These are phyloP conservation scores for Saturnispora besseyi DNA, from an alignment of 805 yeast species.

Conservation along the genomic window DNA sequence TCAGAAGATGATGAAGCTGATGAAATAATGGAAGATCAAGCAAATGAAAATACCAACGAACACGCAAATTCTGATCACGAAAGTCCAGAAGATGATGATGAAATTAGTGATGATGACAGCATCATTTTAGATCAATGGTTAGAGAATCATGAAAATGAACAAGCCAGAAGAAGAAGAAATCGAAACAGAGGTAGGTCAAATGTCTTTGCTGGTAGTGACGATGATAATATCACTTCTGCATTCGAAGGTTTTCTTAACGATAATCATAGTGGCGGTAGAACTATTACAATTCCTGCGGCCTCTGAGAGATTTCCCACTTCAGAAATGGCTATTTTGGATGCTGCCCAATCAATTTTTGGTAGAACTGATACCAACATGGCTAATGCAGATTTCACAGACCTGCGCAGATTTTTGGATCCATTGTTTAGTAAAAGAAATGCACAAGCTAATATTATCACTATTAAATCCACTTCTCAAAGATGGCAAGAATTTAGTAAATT, in stretches of 20 bases:
- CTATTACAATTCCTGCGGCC: conserved; percentile 5
- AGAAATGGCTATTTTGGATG: conserved; percentile 1
- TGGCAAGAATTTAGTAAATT: conserved; percentile 55
- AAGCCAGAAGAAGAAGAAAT: conserved; percentile 17
- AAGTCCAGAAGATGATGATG: conserved; percentile 20
- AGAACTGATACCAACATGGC: neutral
- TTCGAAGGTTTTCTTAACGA: neutral
- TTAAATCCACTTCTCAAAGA: conserved; percentile 43
- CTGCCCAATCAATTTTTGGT: conserved; percentile 11
- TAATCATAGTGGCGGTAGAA: neutral
- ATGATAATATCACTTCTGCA: conserved; percentile 15
- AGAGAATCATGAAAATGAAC: conserved; percentile 23
- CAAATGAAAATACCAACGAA: conserved; percentile 12
- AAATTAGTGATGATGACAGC: conserved; percentile 23
- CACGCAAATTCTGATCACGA: conserved; percentile 12
- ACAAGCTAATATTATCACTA: conserved; percentile 14
- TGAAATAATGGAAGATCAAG: conserved; percentile 21
- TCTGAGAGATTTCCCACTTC: neutral
- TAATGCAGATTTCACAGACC: conserved; percentile 1
- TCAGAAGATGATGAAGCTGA: conserved; percentile 10
- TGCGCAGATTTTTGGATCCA: conserved; percentile 14
- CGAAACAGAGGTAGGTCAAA: conserved; percentile 10
- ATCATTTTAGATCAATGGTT: conserved; percentile 27
- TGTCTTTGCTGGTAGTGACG: conserved; percentile 18
- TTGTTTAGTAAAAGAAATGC: conserved; percentile 6